Evolutionary conservation across 2,329 filamentous ascomycete genomes (phyloP).

Genomic region (Fusarium avenaceum): DNA sequence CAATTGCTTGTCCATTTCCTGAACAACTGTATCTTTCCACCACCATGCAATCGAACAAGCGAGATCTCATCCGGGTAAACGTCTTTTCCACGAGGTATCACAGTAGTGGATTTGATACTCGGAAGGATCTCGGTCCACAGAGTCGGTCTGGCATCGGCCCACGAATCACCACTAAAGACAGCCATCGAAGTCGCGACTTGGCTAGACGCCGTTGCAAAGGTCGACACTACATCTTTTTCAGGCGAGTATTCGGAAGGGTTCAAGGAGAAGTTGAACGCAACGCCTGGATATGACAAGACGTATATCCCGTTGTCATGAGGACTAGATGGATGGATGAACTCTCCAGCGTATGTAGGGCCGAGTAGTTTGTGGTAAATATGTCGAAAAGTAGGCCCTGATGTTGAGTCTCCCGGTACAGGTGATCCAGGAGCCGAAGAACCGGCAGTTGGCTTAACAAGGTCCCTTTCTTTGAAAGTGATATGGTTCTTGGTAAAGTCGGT

Average conservation of each 20-base stretch:
- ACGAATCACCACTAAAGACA: constrained; percentile 90
- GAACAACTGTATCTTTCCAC: constrained; percentile 81
- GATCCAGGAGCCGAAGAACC: constrained; percentile 52
- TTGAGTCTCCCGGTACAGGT: constrained; percentile 52
- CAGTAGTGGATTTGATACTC: constrained; percentile 78
- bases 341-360: constrained; percentile 92
- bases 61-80: constrained; percentile 91
- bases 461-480: constrained; percentile 83
- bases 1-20: constrained; percentile 76
- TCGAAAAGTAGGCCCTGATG: constrained; percentile 79
- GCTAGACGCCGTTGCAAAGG: constrained; percentile 83
- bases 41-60: constrained; percentile 80
- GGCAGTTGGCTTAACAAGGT: constrained; percentile 76
- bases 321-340: constrained; percentile 80
- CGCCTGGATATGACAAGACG: constrained; percentile 91
- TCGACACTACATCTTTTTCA: constrained; percentile 83
- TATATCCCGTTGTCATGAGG: constrained; percentile 77
- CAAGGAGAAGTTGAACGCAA: constrained; percentile 92
- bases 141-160: constrained; percentile 82
- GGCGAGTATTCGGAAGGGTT: constrained; percentile 80
- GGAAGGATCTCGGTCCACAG: constrained; percentile 82
- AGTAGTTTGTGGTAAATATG: constrained; percentile 95
- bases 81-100: constrained; percentile 79
- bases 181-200: constrained; percentile 88
- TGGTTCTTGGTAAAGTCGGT: constrained; percentile 88